These are phyloP conservation scores for Colletotrichum neosansevieriae DNA, from an alignment of 2,329 filamentous ascomycete genomes.

Conservation along the genomic window DNA sequence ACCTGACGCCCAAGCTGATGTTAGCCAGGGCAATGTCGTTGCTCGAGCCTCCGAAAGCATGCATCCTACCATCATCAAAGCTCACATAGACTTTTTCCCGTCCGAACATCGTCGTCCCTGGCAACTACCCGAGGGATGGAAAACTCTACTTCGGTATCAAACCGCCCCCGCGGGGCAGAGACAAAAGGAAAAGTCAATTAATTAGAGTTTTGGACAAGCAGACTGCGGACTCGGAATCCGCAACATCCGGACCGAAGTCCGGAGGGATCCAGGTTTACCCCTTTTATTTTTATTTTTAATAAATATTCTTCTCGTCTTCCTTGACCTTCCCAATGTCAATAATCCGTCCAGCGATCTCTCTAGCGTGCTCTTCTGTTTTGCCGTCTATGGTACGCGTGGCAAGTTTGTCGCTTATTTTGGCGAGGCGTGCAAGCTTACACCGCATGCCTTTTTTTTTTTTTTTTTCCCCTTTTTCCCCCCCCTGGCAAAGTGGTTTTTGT, in stretches of 20 bases:
- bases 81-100: neutral
- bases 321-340: too few relatives aligned
- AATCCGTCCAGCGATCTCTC: too few relatives aligned
- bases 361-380: too few relatives aligned
- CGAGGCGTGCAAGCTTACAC: conserved; percentile 3
- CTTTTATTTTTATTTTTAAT: too few relatives aligned
- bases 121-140: neutral
- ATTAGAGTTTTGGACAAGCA: conserved; percentile 4
- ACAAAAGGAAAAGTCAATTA: neutral
- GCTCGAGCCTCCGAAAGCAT: neutral
- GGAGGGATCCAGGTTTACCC: neutral
- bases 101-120: conserved; percentile 22
- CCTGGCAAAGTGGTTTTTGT: too few relatives aligned
- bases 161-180: neutral
- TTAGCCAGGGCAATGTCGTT: neutral
- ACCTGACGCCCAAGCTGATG: neutral
- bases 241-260: neutral
- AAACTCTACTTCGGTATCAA: neutral
- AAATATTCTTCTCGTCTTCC: too few relatives aligned
- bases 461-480: neutral
- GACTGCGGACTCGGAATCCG: neutral
- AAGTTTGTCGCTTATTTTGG: neutral
- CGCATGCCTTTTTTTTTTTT: neutral
- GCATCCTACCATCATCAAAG: neutral
- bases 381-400: too few relatives aligned